Evolutionary conservation across 2,329 filamentous ascomycete species (phyloP).

Genomic region (Penicillium palitans): DNA sequence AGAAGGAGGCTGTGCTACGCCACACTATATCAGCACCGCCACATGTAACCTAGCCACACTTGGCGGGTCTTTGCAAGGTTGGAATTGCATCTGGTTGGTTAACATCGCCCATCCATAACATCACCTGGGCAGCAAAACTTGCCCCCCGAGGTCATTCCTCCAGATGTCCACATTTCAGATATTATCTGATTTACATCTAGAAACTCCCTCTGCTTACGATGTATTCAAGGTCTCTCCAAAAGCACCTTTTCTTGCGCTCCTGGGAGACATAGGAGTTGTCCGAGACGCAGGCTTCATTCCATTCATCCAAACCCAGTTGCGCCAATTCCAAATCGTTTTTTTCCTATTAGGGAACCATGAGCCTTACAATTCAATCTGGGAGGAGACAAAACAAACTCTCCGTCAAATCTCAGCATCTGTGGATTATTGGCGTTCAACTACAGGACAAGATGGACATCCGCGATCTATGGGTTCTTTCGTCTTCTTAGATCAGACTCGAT

Average conservation of each 20-base stretch:
- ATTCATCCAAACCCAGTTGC: constrained; percentile 54
- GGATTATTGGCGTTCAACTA: constrained; percentile 10
- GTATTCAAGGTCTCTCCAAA: constrained; percentile 50
- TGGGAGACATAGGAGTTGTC: constrained; percentile 58
- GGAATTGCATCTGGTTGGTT: neutral
- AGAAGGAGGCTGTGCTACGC: constrained; percentile 23
- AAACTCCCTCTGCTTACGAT: constrained; percentile 53
- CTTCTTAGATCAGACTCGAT: constrained; percentile 43
- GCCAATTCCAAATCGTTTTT: constrained; percentile 52
- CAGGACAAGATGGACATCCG: neutral
- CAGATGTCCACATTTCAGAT: constrained; percentile 44
- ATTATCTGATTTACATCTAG: constrained; percentile 61
- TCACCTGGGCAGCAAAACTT: neutral
- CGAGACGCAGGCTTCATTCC: constrained; percentile 46
- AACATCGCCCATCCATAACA: neutral
- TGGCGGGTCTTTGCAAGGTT: neutral
- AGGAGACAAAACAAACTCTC: constrained; percentile 23
- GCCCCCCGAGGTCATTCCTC: neutral
- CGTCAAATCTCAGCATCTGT: constrained; percentile 28
- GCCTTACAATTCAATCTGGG: constrained; percentile 45
- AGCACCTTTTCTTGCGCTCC: constrained; percentile 55
- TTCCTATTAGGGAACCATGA: constrained; percentile 61
- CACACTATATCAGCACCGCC: constrained; percentile 29
- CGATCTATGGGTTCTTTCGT: constrained; percentile 39
- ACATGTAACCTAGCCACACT: constrained; percentile 15